Evolutionary conservation across 208 protist genomes (phyloP), one percentile per base, ranked within the genome.

Genomic region (Acanthamoeba polyphaga): DNA sequence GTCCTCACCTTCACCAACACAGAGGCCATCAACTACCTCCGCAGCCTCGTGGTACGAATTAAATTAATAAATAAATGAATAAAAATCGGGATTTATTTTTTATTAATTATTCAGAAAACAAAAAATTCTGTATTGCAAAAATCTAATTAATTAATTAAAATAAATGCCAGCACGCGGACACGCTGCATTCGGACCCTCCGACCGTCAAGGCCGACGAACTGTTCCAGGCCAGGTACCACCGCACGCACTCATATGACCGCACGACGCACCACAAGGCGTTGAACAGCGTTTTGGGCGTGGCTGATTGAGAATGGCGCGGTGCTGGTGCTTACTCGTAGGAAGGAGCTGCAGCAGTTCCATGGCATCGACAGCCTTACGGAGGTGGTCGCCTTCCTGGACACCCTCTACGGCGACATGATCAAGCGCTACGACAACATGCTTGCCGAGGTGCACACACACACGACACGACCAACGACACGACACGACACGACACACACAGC

Each of bases 391-490:
- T 80, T 80, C 72, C 72, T 80, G 15, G 72, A 80, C 72, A 80
- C 72, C 12, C 72, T 80, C 12, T 80, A 80, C 7, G 72, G 72
- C 72, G 72, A 80, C 72, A 80, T 80, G 72, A n/a, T 46, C 72
- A 80, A 80, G 72, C 72, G 72, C 72, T 80, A 80, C 72, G 72
- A 80, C 29, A 80, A 80, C 32, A 80, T 80, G 72, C 32, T 80
- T 3, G n/a, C 72, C 34, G 72, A 80, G 72, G 72, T 46, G 10
- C 58, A 3, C 19, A 22, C 55, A 24, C 55, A 27, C 46, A 49
- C 46, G n/a, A n/a, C n/a, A n/a, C n/a, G n/a, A n/a, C n/a, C n/a
- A n/a, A n/a, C n/a, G n/a, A n/a, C n/a, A n/a, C n/a, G n/a, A n/a
- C n/a, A n/a, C n/a, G n/a, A n/a, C n/a, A n/a, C n/a, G n/a, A 46